A percentile compares a stretch with the other conserved stretches of the same genome.
Conservation (phyloP, 2,329 filamentous ascomycete genomes). For the Claviceps sp. region DNA sequence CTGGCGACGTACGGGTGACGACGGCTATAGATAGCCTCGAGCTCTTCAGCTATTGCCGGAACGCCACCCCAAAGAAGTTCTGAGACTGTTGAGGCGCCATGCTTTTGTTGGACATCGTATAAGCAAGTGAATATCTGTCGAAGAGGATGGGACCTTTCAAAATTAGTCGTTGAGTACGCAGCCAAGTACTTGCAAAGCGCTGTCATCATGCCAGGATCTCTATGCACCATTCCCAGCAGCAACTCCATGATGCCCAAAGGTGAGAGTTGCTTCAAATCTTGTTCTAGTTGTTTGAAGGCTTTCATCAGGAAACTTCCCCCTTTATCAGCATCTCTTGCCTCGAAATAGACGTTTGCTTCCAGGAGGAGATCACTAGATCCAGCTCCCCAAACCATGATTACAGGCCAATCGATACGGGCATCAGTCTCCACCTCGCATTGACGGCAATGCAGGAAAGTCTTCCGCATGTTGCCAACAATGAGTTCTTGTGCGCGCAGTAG, state of each 20-base stretch:
- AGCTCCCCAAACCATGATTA: conserved; percentile 30
- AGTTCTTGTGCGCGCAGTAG: conserved; percentile 30
- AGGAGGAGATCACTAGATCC: conserved; percentile 29
- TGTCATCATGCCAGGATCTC: conserved; percentile 31
- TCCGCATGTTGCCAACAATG: conserved; percentile 29
- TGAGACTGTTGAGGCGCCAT: conserved; percentile 28
- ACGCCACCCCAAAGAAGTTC: conserved; percentile 29
- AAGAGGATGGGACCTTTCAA: conserved; percentile 28
- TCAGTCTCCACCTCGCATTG: conserved; percentile 27
- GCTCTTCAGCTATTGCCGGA: conserved; percentile 28
- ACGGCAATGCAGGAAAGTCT: conserved; percentile 30
- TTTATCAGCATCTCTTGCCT: conserved; percentile 25
- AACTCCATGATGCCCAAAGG: conserved; percentile 30
- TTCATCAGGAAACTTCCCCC: conserved; percentile 27
- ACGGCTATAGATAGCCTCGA: conserved; percentile 30
- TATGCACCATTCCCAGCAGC: conserved; percentile 29
- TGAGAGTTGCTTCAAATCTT: conserved; percentile 28
- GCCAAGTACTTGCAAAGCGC: conserved; percentile 31
- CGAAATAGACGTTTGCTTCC: conserved; percentile 30
- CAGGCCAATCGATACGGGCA: conserved; percentile 25
- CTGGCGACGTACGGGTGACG: conserved; percentile 29
- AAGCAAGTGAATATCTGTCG: conserved; percentile 29
- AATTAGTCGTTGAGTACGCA: conserved; percentile 29
- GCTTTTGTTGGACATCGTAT: conserved; percentile 32
- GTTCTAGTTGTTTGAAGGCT: conserved; percentile 29